Percentiles rank a stretch among this genome's conserved stretches.
These are phyloP conservation scores for Eremothecium cymbalariae DNA, from an alignment of 1,139 yeast genomes.

Conservation along the genomic window DNA sequence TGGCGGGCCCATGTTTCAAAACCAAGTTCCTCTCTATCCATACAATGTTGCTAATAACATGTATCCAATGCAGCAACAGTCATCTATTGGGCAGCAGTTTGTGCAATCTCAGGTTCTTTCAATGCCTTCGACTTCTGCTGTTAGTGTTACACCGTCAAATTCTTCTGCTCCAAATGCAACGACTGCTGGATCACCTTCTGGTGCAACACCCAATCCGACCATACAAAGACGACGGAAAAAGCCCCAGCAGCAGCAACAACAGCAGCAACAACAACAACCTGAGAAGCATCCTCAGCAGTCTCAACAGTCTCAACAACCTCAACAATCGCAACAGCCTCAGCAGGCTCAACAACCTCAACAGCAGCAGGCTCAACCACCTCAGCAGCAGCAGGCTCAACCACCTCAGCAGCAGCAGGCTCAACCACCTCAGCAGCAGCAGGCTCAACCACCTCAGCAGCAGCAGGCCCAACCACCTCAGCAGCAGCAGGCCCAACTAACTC, in stretches of 20 bases:
- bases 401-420: conserved; percentile 1
- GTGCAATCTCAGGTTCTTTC: conserved; percentile 2
- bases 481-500: conserved; percentile 2
- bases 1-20: conserved; percentile 6
- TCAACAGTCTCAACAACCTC: conserved; percentile 27
- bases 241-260: conserved; percentile 25
- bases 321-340: conserved; percentile 21
- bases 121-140: not conserved
- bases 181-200: conserved; percentile 14
- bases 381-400: conserved; percentile 3
- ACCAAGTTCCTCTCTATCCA: not conserved
- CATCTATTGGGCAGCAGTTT: conserved; percentile 5
- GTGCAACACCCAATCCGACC: conserved; percentile 21
- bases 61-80: conserved; percentile 3
- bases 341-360: conserved; percentile 9
- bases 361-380: conserved; percentile 3
- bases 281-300: conserved; percentile 24
- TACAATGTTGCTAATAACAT: not conserved
- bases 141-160: conserved; percentile 22
- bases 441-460: conserved; percentile 1
- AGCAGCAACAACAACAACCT: conserved; percentile 24
- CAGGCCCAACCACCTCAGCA: conserved; percentile 9
- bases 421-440: conserved; percentile 1
- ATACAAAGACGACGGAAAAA: conserved; percentile 11
- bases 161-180: conserved; percentile 16